Percentiles rank a stretch among this genome's conserved stretches.
These are phyloP conservation scores for Chloris gayana DNA, from an alignment of 176 grass and related monocot species.

Conservation along the genomic window DNA sequence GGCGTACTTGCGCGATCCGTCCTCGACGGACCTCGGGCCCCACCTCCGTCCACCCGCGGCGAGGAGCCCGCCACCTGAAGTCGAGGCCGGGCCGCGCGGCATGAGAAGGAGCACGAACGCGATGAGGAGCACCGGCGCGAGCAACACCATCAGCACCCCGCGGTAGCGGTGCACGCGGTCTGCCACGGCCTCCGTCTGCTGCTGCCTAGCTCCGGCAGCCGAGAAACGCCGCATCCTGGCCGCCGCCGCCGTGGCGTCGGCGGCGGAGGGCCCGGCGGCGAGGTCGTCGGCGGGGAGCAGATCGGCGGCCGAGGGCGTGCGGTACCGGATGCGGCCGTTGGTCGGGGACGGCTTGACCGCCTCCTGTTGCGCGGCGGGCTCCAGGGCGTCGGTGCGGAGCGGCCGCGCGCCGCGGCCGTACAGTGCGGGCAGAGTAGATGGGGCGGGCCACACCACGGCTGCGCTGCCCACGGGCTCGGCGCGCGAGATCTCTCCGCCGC, in stretches of 20 bases:
- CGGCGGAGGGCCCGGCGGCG: conserved; percentile 31
- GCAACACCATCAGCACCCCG: conserved; percentile 67
- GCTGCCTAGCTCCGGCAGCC: conserved; percentile 39
- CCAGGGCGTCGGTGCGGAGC: conserved; percentile 51
- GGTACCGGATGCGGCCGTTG: conserved; percentile 87
- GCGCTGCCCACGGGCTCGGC: conserved; percentile 11
- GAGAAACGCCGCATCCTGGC: conserved; percentile 77
- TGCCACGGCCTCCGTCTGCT: conserved; percentile 51
- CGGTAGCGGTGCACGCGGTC: conserved; percentile 80
- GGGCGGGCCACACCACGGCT: conserved; percentile 3
- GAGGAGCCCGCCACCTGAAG: conserved; percentile 27
- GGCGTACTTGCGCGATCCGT: conserved; percentile 65
- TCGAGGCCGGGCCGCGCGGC: conserved; percentile 48
- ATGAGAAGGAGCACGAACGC: conserved; percentile 75
- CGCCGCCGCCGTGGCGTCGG: conserved; percentile 27
- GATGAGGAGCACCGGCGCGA: conserved; percentile 69
- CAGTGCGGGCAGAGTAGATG: neutral
- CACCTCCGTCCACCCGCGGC: conserved; percentile 47
- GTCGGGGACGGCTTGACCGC: conserved; percentile 67
- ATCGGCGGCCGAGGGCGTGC: conserved; percentile 73
- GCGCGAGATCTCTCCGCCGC: conserved; percentile 36
- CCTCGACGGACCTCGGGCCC: conserved; percentile 44
- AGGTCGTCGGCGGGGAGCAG: conserved; percentile 55
- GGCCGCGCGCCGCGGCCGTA: conserved; percentile 49
- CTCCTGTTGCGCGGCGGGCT: conserved; percentile 65